Evolutionary conservation across 257 asterid genomes (phyloP), one percentile per base, ranked within the genome.

Genomic region (Sherardia arvensis): DNA sequence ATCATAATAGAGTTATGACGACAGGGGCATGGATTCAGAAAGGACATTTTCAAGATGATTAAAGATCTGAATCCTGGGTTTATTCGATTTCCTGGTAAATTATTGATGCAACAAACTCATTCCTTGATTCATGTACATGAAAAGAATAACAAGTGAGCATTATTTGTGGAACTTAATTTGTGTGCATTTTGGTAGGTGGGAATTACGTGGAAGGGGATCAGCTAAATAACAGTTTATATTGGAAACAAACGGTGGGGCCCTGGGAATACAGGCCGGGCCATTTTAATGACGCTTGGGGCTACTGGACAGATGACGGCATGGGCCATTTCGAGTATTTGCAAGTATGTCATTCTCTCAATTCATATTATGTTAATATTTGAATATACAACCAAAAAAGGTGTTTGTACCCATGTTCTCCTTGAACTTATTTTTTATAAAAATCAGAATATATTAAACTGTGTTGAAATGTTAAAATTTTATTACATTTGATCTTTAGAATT

Each of bases 271-370:
- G 97, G 66, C 88, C 96, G 0, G 96, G 99, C 28, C 99, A 93
- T 78, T 93, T 79, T 57, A 95, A 97, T 55, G 99, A 93, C 27
- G 97, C 90, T 59, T 93, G 99, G 99, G 54, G 67, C 64, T 93
- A 93, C 75, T 93, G 97, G 97, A 93, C 97, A 21, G 99, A 93
- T 75, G 99, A 87, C 69, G 97, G 97, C n/a, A 69, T 90, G 28
- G 97, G 97, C 12, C 96, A 90, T 73, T 76, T 78, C 40, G 97
- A 93, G 75, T 90, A 85, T 82, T 79, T 93, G 64, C 97, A 83
- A 87, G 99, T 84, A 26, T 4, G 51, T 43, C 3, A 38, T 38
- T 12, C 47, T 38, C 17, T 3, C 4, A 4, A 38, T n/a, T n/a
- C n/a, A n/a, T n/a, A n/a, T n/a, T n/a, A n/a, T n/a, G n/a, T n/a